A percentile compares a stretch with the other conserved stretches of the same genome.
phyloP scores from a whole-genome alignment of 305 asterid species.

The Fraxinus sp. region DNA sequence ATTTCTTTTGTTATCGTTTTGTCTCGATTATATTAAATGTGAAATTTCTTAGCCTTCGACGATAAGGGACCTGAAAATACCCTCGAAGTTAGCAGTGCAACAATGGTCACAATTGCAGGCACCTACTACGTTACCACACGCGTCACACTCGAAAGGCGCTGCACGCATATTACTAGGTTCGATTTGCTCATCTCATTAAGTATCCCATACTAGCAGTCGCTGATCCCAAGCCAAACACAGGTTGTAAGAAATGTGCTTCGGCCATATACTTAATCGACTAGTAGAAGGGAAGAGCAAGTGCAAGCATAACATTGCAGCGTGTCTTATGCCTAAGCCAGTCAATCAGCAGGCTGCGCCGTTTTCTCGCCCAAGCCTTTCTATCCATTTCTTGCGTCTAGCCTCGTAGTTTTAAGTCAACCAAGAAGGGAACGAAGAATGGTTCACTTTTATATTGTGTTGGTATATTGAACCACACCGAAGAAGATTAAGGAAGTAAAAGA shows the following conservation, averaged over 20 bases:
- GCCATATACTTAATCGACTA: background rate
- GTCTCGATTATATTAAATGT: background rate
- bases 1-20: background rate
- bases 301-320: background rate
- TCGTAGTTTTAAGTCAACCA: background rate
- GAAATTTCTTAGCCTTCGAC: background rate
- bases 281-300: background rate
- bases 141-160: background rate
- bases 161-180: background rate
- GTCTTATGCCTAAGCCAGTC: background rate
- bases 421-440: background rate
- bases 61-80: background rate
- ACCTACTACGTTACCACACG: background rate
- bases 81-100: background rate
- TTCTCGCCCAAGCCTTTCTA: background rate
- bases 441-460: background rate
- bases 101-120: background rate
- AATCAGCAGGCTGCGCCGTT: background rate
- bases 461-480: background rate
- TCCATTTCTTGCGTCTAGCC: background rate
- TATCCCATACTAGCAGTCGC: background rate
- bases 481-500: background rate
- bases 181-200: background rate
- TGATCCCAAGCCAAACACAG: background rate
- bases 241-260: background rate